Evolutionary conservation across 1,284 basidiomycete species (phyloP).

Genomic region (Limonomyces culmigenus): DNA sequence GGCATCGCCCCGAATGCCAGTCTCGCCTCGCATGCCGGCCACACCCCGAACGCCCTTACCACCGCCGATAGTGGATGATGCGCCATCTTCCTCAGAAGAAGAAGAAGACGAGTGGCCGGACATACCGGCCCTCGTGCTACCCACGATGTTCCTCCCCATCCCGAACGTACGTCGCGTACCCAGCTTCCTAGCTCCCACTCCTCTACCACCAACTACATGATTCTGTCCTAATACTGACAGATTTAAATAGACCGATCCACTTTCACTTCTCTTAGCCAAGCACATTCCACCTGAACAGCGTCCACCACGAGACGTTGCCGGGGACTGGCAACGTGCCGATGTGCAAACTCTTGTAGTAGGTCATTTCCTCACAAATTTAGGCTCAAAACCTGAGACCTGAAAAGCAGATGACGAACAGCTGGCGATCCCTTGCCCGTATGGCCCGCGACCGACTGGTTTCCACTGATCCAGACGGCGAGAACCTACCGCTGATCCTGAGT

Average conservation of each 20-base stretch:
- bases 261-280: conserved; percentile 62
- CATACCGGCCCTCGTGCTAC: conserved; percentile 35
- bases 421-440: conserved; percentile 64
- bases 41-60: too few relatives aligned
- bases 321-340: conserved; percentile 53
- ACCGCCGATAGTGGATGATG: too few relatives aligned
- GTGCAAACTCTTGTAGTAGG: conserved; percentile 64
- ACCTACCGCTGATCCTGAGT: conserved; percentile 42
- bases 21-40: too few relatives aligned
- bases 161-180: conserved; percentile 64
- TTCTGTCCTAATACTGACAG: conserved; percentile 12
- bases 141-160: conserved; percentile 68
- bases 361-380: conserved; percentile 12
- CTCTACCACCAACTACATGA: conserved; percentile 7
- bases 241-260: conserved; percentile 51
- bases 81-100: background rate
- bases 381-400: background rate
- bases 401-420: conserved; percentile 63
- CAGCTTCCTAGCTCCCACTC: conserved; percentile 4
- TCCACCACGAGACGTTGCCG: conserved; percentile 51
- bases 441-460: conserved; percentile 58
- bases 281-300: conserved; percentile 60
- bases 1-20: too few relatives aligned
- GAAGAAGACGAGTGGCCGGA: conserved; percentile 30
- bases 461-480: conserved; percentile 48